These are phyloP conservation scores for Novymonas esmeraldas DNA, from an alignment of 208 protist species.

Conservation along the genomic window DNA sequence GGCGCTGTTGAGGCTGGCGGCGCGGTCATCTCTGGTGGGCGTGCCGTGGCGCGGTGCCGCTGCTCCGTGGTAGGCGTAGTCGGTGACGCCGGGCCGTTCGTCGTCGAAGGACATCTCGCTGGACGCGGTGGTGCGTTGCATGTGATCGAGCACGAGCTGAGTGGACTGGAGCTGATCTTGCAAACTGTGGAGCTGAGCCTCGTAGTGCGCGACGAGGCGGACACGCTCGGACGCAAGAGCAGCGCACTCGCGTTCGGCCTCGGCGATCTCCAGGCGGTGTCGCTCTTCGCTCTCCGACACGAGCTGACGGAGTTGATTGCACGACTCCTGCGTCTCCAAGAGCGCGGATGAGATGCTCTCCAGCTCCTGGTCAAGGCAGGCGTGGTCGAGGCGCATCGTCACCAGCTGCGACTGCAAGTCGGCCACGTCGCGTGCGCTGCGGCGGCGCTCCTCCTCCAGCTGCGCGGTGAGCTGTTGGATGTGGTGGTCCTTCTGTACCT, in stretches of 20 bases:
- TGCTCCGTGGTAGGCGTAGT: too few species aligned
- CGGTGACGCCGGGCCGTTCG: too few species aligned
- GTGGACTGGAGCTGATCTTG: not conserved
- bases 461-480: conserved; percentile 16
- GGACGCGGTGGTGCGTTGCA: too few species aligned
- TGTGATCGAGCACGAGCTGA: too few species aligned
- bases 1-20: too few species aligned
- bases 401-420: conserved; percentile 21
- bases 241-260: not conserved
- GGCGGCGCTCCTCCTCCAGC: conserved; percentile 19
- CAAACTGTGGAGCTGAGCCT: not conserved
- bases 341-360: conserved; percentile 26
- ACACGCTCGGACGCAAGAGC: not conserved
- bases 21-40: too few species aligned
- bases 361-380: conserved; percentile 15
- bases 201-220: not conserved
- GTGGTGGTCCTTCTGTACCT: conserved; percentile 15
- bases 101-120: too few species aligned
- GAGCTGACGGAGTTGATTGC: conserved; percentile 10
- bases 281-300: conserved; percentile 21
- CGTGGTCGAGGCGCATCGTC: conserved; percentile 26
- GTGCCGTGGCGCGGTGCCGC: too few species aligned
- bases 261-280: not conserved
- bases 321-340: conserved; percentile 21
- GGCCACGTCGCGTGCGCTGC: not conserved